A percentile compares a stretch with the other conserved stretches of the same genome.
Conservation (phyloP, 169 alveolate genomes). For the Cyclospora cayetanensis region DNA sequence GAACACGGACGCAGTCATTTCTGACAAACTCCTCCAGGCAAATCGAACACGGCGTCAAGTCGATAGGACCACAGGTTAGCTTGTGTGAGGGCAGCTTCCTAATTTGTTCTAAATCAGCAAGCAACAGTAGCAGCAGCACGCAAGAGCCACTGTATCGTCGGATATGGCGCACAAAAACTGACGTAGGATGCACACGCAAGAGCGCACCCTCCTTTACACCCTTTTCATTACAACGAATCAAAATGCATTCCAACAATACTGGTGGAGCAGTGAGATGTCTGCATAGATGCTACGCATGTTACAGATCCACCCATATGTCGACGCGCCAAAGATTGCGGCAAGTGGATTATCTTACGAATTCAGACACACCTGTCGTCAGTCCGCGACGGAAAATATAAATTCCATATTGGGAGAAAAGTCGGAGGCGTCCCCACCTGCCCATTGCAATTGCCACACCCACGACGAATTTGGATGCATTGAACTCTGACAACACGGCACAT, state of each 20-base stretch:
- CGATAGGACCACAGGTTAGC: constrained; percentile 29
- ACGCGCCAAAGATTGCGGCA: not conserved
- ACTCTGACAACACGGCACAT: not conserved
- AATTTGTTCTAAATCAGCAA: constrained; percentile 47
- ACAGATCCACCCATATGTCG: not conserved
- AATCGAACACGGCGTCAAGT: constrained; percentile 74
- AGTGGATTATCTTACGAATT: not conserved
- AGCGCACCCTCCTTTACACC: not conserved
- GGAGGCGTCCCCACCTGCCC: constrained; percentile 77
- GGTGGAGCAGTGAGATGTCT: too few relatives aligned
- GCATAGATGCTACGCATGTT: too few relatives aligned
- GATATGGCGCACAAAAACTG: not conserved
- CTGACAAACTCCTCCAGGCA: constrained; percentile 75
- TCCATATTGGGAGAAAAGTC: constrained; percentile 81
- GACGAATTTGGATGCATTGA: not conserved
- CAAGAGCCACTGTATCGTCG: not conserved
- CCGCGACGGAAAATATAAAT: constrained; percentile 81
- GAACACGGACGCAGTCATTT: constrained; percentile 78
- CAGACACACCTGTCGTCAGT: constrained; percentile 73
- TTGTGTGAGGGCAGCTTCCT: constrained; percentile 36
- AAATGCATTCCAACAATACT: not conserved
- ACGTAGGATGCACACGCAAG: not conserved
- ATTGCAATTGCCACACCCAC: not conserved
- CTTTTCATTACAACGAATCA: not conserved
- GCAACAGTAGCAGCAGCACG: not conserved